Evolutionary conservation across 371 early-diverging fungal genomes (phyloP), one percentile per base, ranked within the genome.

Genomic region (Polyrhizophydium stewartii): DNA sequence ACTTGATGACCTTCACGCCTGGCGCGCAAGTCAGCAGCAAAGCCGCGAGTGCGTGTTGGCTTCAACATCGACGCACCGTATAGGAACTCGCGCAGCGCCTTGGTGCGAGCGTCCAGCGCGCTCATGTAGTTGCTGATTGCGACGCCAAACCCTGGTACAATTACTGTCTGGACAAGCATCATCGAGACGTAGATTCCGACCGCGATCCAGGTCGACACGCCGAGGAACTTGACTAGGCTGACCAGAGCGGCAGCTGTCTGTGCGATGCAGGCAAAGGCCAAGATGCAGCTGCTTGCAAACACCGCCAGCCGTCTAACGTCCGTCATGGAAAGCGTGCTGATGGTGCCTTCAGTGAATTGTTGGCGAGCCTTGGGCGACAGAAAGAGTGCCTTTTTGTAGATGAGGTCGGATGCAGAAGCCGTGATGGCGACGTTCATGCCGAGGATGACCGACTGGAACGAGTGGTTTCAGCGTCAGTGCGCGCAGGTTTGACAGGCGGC

Each of bases 381-480:
- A 25, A 65, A 56, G 30, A 84, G 68, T 13, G 70, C 61, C 61
- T 86, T 86, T 41, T 73, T 69, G 63, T 82, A 85, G 30, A 83
- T 75, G 53, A 72, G 68, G n/a, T 58, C 64, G 38, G 55, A 57
- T 2, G 56, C 13, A 6, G 28, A 12, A 1, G 60, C n/a, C 10
- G 22, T 61, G 27, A 46, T 30, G 43, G 25, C 59, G 32, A 56
- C 25, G 43, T n/a, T 43, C 16, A 43, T 16, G 43, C n/a, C n/a
- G n/a, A 43, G 16, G 16, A 17, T 16, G 43, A 43, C 17, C 43
- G 43, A 43, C n/a, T n/a, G n/a, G n/a, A n/a, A n/a, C n/a, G n/a
- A n/a, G n/a, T n/a, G n/a, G n/a, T n/a, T n/a, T n/a, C n/a, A n/a
- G n/a, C n/a, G n/a, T n/a, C n/a, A n/a, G n/a, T n/a, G n/a, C n/a